phyloP scores from a whole-genome alignment of 441 rosid species.

The Croton setiger region DNA sequence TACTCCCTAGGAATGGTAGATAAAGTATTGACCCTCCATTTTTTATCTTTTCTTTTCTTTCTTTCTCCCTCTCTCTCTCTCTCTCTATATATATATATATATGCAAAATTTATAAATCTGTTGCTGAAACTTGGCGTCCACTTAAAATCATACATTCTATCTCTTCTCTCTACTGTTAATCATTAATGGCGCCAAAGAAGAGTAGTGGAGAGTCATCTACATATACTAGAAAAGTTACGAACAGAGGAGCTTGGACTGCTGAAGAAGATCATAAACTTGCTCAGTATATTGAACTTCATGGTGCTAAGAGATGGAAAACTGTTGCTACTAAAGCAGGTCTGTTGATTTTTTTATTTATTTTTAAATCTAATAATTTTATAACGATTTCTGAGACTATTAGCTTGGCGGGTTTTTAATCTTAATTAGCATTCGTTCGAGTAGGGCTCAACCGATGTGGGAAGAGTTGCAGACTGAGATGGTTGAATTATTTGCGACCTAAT shows the following conservation, averaged over 20 bases:
- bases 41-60: too few species aligned
- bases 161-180: neutral
- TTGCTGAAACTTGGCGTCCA: too few species aligned
- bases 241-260: conserved; percentile 68
- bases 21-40: too few species aligned
- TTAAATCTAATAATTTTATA: too few species aligned
- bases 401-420: neutral
- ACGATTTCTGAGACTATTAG: neutral
- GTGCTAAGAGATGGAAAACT: conserved; percentile 54
- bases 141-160: neutral
- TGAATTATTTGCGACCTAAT: conserved; percentile 60
- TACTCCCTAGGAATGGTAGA: too few species aligned
- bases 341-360: neutral
- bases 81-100: too few species aligned
- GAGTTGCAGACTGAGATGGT: conserved; percentile 66
- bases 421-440: conserved; percentile 12
- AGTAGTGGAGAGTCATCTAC: conserved; percentile 18
- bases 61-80: too few species aligned
- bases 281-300: conserved; percentile 47
- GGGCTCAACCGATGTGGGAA: conserved; percentile 59
- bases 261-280: conserved; percentile 57
- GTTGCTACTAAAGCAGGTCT: conserved; percentile 50
- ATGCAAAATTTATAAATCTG: too few species aligned
- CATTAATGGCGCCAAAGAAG: conserved; percentile 39
- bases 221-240: conserved; percentile 31